Evolutionary conservation across 2,329 filamentous ascomycete genomes (phyloP), one percentile per base, ranked within the genome.

Genomic region (Neoascochyta sp.): DNA sequence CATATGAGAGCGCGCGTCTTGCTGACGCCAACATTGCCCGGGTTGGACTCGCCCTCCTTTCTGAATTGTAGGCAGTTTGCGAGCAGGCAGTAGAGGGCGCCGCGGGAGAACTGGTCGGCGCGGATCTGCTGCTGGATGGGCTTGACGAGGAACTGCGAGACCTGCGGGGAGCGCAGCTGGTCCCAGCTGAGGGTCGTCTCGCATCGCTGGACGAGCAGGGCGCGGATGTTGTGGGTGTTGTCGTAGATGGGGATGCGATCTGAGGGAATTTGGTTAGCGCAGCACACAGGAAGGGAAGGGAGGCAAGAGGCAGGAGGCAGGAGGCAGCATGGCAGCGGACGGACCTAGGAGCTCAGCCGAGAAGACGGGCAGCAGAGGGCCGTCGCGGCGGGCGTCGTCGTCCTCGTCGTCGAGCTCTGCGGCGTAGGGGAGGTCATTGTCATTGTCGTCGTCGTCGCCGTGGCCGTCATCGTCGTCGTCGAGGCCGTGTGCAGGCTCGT

Each of bases 131-230:
- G 84, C 63, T 92, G 87, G 70, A 95, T 92, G 3, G 90, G 90
- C 69, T 95, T 95, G 57, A 95, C 77, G 19, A 96, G 75, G 60
- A 96, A 96, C 57, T 95, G 89, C 10, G 88, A 95, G 34, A 96
- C 83, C 60, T 96, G 90, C 3, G 90, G 90, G n/a, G 88, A 94
- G 43, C 89, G 80, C 41, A 96, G 72, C 62, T 96, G 90, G 44
- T 96, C 90, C 89, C 89, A 96, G 10, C 87, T 83, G 28, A 96
- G 68, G 0, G 87, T 90, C 2, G 89, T 95, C 67, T 96, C 90
- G 63, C 87, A 94, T 56, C 85, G 80, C 36, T 86, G 75, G 45
- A 86, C 77, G 38, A 96, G 81, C 34, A 95, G 75, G 30, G 88
- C 80, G 45, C 90, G 84, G 42, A 95, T 89, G 17, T 86, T 80